These are phyloP conservation scores for Diospyros lotus DNA, from an alignment of 148 eudicot species.

Conservation along the genomic window DNA sequence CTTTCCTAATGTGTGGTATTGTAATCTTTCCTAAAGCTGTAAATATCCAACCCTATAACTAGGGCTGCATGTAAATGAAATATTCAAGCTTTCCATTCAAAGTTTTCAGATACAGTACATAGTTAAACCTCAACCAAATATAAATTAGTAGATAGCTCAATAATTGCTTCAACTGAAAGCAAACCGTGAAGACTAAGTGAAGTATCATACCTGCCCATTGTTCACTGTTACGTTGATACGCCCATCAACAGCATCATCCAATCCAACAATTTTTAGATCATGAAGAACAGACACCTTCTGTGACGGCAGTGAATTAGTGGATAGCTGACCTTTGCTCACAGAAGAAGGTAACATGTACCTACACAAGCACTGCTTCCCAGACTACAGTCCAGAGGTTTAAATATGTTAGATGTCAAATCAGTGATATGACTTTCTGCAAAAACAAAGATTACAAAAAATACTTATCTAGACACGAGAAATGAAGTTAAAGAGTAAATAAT, in stretches of 20 bases:
- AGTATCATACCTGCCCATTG: conserved; percentile 64
- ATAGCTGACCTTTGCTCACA: conserved; percentile 28
- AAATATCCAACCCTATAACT: too few species aligned
- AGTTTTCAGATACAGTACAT: too few species aligned
- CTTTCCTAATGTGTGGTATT: too few species aligned
- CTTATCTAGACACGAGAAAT: not conserved
- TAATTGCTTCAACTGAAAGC: conserved; percentile 8
- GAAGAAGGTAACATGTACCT: conserved; percentile 54
- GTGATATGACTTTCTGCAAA: not conserved
- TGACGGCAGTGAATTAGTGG: conserved; percentile 25
- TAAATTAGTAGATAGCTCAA: not conserved
- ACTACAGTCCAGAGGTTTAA: conserved; percentile 43
- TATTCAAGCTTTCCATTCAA: too few species aligned
- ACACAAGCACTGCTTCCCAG: conserved; percentile 91
- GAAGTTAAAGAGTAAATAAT: not conserved
- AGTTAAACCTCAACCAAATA: not conserved
- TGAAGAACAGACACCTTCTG: conserved; percentile 29
- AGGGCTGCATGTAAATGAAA: too few species aligned
- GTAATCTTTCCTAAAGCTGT: too few species aligned
- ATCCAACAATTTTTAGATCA: conserved; percentile 57
- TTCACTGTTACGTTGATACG: conserved; percentile 66
- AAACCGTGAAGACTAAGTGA: not conserved
- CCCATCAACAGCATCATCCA: conserved; percentile 84
- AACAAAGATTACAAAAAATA: conserved; percentile 12
- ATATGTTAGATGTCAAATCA: conserved; percentile 9